These are phyloP conservation scores for Russula compacta DNA, from an alignment of 768 basidiomycete species.

Conservation along the genomic window DNA sequence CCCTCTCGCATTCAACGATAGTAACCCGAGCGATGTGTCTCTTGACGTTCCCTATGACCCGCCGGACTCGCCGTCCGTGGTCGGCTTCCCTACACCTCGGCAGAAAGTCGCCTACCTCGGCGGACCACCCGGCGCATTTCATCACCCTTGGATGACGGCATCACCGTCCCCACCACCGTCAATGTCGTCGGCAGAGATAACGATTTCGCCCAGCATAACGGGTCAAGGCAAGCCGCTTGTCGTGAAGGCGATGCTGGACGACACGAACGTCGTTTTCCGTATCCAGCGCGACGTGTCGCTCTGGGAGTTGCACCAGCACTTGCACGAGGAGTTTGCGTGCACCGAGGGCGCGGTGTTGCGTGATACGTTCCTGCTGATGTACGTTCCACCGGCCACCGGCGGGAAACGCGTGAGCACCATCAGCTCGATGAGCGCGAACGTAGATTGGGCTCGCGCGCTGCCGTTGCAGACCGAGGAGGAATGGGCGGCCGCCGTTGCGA, in stretches of 20 bases:
- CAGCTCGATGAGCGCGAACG: background rate
- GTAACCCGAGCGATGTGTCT: background rate
- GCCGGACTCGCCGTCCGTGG: background rate
- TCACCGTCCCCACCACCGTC: conserved; percentile 3
- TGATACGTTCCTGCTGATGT: conserved; percentile 46
- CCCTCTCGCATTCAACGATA: background rate
- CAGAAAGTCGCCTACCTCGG: background rate
- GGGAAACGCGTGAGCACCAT: conserved; percentile 1
- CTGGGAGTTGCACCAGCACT: conserved; percentile 43
- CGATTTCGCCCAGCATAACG: conserved; percentile 2
- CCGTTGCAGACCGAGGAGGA: conserved; percentile 8
- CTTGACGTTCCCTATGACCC: background rate
- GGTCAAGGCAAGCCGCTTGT: conserved; percentile 28
- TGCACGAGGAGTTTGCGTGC: conserved; percentile 59
- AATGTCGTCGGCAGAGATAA: conserved; percentile 3
- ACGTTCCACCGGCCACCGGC: conserved; percentile 35
- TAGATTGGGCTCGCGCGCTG: conserved; percentile 1
- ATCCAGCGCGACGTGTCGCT: conserved; percentile 39
- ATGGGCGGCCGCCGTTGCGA: conserved; percentile 9
- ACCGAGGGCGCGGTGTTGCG: conserved; percentile 49
- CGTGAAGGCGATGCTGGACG: conserved; percentile 58
- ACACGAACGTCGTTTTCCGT: conserved; percentile 55
- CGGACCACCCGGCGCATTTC: background rate
- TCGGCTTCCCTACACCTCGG: background rate
- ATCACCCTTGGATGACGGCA: background rate